Evolutionary conservation across 768 basidiomycete species (phyloP).

Genomic region (Mycena vitilis): DNA sequence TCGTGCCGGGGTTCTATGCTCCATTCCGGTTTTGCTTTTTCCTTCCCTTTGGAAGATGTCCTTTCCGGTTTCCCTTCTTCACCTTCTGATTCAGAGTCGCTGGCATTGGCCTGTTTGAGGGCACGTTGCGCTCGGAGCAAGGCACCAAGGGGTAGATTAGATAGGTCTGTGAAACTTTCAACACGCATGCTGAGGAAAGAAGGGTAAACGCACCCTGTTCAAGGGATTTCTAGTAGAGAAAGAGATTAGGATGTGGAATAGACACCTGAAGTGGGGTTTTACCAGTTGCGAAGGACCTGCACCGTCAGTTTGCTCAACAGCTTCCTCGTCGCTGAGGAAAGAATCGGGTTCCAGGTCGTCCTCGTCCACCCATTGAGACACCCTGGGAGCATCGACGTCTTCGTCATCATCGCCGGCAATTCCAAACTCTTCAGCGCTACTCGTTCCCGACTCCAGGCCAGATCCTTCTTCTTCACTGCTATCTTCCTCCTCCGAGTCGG

Average conservation of each 20-base stretch:
- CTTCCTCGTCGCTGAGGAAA: slow-evolving; percentile 52
- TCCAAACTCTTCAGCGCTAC: slow-evolving; percentile 36
- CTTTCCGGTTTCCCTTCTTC: slow-evolving; percentile 32
- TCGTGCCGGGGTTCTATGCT: slow-evolving; percentile 55
- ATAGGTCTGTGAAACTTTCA: slow-evolving; percentile 57
- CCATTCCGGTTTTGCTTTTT: slow-evolving; percentile 55
- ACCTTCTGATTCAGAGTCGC: slow-evolving; percentile 52
- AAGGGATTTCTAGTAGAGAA: slow-evolving; percentile 23
- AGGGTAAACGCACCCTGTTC: slow-evolving; percentile 10
- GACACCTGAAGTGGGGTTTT: slow-evolving; percentile 1
- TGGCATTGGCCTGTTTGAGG: slow-evolving; percentile 56
- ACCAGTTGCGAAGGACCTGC: slow-evolving; percentile 47
- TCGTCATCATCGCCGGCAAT: slow-evolving; percentile 45
- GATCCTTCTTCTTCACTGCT: slow-evolving; percentile 15
- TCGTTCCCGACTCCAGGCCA: slow-evolving; percentile 41
- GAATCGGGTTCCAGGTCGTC: slow-evolving; percentile 50
- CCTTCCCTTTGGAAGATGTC: slow-evolving; percentile 46
- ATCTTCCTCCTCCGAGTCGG: slow-evolving; percentile 7
- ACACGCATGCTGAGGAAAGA: background rate
- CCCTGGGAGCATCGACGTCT: slow-evolving; percentile 66
- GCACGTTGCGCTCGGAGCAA: slow-evolving; percentile 73
- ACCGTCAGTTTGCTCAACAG: slow-evolving; percentile 43
- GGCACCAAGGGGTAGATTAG: slow-evolving; percentile 70
- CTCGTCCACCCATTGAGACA: slow-evolving; percentile 72
- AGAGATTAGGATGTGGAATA: background rate